Conservation (phyloP, 805 yeast species). For the Saccharomycopsis sp. region DNA sequence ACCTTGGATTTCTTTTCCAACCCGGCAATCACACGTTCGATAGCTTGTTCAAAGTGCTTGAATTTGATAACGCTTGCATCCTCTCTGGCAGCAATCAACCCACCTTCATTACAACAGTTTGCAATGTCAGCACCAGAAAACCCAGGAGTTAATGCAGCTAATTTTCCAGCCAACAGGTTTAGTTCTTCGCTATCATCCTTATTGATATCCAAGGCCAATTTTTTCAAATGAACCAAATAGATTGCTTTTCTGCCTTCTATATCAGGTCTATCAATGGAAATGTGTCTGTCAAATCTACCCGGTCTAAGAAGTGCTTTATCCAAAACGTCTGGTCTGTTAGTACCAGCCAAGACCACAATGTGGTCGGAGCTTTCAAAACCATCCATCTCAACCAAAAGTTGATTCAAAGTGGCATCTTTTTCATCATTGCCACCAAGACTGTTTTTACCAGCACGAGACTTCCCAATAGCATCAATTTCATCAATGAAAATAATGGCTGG, state of each 20-base stretch:
- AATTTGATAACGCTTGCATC: slow-evolving; percentile 62
- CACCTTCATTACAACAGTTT: slow-evolving; percentile 95
- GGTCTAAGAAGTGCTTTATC: slow-evolving; percentile 94
- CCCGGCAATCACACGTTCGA: slow-evolving; percentile 96
- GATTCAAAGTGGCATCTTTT: slow-evolving; percentile 93
- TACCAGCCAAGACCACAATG: slow-evolving; percentile 95
- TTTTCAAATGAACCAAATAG: slow-evolving; percentile 74
- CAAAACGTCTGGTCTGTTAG: slow-evolving; percentile 88
- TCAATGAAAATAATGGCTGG: slow-evolving; percentile 96
- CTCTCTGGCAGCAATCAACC: slow-evolving; percentile 88
- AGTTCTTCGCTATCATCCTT: slow-evolving; percentile 35
- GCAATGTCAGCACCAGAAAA: slow-evolving; percentile 98
- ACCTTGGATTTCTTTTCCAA: slow-evolving; percentile 83
- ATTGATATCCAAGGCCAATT: slow-evolving; percentile 50
- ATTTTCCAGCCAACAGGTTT: slow-evolving; percentile 63
- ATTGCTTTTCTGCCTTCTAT: slow-evolving; percentile 91
- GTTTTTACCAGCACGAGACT: slow-evolving; percentile 71
- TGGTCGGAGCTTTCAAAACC: slow-evolving; percentile 89
- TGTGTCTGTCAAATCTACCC: slow-evolving; percentile 94
- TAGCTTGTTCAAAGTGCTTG: slow-evolving; percentile 87
- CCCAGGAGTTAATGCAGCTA: slow-evolving; percentile 96
- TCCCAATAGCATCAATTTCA: slow-evolving; percentile 99
- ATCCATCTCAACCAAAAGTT: slow-evolving; percentile 96
- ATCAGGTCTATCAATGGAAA: slow-evolving; percentile 86
- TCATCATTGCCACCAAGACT: slow-evolving; percentile 83